A percentile compares a stretch with the other conserved stretches of the same genome.
Conservation (phyloP, 441 rosid species). For the Gossypium armourianum region DNA sequence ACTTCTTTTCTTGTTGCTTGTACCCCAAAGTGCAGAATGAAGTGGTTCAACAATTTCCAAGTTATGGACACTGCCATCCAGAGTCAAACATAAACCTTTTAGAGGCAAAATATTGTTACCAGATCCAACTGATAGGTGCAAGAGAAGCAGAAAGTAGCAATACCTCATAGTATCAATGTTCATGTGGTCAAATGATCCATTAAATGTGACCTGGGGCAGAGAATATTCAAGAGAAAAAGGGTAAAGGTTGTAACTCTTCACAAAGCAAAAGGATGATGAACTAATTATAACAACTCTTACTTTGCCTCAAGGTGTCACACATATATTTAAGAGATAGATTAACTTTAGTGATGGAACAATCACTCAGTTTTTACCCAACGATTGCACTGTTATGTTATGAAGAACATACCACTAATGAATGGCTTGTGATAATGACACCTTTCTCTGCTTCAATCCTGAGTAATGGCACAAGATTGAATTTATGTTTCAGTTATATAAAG, state of each 20-base stretch:
- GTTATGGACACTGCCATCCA: slow-evolving; percentile 67
- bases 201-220: slow-evolving; percentile 67
- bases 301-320: background rate
- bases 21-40: slow-evolving; percentile 72
- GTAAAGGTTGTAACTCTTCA: slow-evolving; percentile 16
- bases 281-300: background rate
- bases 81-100: slow-evolving; percentile 10
- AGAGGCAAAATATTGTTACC: background rate
- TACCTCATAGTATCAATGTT: slow-evolving; percentile 92
- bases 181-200: slow-evolving; percentile 97
- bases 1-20: slow-evolving; percentile 85
- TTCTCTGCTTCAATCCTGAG: slow-evolving; percentile 89
- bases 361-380: background rate
- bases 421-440: slow-evolving; percentile 79
- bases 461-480: slow-evolving; percentile 15
- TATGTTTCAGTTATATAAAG: slow-evolving; percentile 12
- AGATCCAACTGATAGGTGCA: slow-evolving; percentile 5
- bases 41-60: slow-evolving; percentile 85
- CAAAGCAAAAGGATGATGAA: slow-evolving; percentile 13
- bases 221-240: slow-evolving; percentile 10
- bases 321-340: background rate
- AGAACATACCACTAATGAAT: slow-evolving; percentile 60
- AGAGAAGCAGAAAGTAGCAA: slow-evolving; percentile 12
- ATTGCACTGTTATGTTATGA: background rate
- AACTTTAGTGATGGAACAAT: background rate